phyloP scores from a whole-genome alignment of 2,329 filamentous ascomycete genomes.

The Bipolaris victoriae region DNA sequence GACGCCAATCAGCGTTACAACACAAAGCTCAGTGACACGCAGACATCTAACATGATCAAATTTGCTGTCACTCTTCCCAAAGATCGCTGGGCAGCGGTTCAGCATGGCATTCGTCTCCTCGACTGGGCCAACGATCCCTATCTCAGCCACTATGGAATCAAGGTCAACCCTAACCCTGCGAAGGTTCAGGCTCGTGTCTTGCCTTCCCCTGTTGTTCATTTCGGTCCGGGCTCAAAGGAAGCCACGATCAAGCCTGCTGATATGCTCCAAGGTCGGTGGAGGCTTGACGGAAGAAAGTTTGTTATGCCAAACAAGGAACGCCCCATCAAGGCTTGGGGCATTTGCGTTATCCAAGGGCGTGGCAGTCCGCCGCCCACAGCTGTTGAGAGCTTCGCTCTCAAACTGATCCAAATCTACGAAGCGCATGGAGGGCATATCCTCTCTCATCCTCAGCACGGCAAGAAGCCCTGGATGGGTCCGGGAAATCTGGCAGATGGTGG shows the following conservation, averaged over 20 bases:
- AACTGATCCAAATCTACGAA: constrained; percentile 67
- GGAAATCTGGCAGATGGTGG: constrained; percentile 49
- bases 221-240: constrained; percentile 51
- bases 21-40: constrained; percentile 63
- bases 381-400: constrained; percentile 61
- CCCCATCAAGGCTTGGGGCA: constrained; percentile 74
- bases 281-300: constrained; percentile 79
- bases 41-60: constrained; percentile 90
- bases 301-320: constrained; percentile 63
- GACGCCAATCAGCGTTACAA: constrained; percentile 63
- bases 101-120: constrained; percentile 69
- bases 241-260: constrained; percentile 34
- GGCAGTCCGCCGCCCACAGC: constrained; percentile 51
- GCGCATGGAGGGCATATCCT: constrained; percentile 65
- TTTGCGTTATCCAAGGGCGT: constrained; percentile 69
- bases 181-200: constrained; percentile 72
- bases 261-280: constrained; percentile 78
- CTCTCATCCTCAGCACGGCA: constrained; percentile 33
- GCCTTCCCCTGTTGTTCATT: constrained; percentile 72
- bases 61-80: constrained; percentile 82
- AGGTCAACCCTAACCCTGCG: constrained; percentile 69
- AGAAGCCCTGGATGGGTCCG: constrained; percentile 40
- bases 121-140: constrained; percentile 73
- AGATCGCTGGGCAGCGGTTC: constrained; percentile 71
- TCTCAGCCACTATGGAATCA: constrained; percentile 74